These are phyloP conservation scores for Aspergillus ustus DNA, from an alignment of 2,329 filamentous ascomycete genomes.

Conservation along the genomic window DNA sequence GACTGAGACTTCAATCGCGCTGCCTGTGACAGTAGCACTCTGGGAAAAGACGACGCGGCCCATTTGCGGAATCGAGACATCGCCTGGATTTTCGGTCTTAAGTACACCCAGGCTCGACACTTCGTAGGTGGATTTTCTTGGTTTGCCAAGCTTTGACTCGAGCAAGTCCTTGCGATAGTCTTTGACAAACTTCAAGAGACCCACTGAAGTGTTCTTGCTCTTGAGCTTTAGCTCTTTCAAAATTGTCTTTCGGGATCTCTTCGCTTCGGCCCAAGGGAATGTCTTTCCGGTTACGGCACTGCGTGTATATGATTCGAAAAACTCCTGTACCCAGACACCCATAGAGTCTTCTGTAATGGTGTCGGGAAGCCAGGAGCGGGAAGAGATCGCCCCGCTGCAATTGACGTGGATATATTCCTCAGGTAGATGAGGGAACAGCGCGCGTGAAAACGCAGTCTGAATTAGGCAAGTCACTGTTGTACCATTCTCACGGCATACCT, in stretches of 20 bases:
- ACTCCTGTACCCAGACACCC: slow-evolving; percentile 44
- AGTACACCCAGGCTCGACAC: slow-evolving; percentile 53
- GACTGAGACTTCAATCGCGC: slow-evolving; percentile 45
- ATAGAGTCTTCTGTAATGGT: slow-evolving; percentile 42
- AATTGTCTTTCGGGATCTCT: slow-evolving; percentile 36
- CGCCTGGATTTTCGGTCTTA: slow-evolving; percentile 13
- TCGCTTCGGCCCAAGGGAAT: slow-evolving; percentile 42
- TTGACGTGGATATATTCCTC: slow-evolving; percentile 35
- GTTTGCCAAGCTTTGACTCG: slow-evolving; percentile 43
- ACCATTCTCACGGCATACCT: slow-evolving; percentile 40
- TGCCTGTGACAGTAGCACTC: slow-evolving; percentile 44
- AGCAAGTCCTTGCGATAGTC: slow-evolving; percentile 45
- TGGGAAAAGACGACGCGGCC: slow-evolving; percentile 53
- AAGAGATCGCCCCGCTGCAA: slow-evolving; percentile 43
- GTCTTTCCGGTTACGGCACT: slow-evolving; percentile 13
- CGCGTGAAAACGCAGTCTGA: slow-evolving; percentile 44
- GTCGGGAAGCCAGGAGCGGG: slow-evolving; percentile 42
- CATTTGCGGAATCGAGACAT: slow-evolving; percentile 32
- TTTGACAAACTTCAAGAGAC: slow-evolving; percentile 47
- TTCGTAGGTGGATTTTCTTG: slow-evolving; percentile 46
- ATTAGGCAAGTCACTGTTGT: slow-evolving; percentile 50
- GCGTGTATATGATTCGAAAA: slow-evolving; percentile 36
- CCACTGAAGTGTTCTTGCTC: slow-evolving; percentile 40
- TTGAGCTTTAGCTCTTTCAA: slow-evolving; percentile 30
- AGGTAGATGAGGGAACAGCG: slow-evolving; percentile 41